Conservation (phyloP, 352 stramenopile genomes). For the Phytophthora cajani region DNA sequence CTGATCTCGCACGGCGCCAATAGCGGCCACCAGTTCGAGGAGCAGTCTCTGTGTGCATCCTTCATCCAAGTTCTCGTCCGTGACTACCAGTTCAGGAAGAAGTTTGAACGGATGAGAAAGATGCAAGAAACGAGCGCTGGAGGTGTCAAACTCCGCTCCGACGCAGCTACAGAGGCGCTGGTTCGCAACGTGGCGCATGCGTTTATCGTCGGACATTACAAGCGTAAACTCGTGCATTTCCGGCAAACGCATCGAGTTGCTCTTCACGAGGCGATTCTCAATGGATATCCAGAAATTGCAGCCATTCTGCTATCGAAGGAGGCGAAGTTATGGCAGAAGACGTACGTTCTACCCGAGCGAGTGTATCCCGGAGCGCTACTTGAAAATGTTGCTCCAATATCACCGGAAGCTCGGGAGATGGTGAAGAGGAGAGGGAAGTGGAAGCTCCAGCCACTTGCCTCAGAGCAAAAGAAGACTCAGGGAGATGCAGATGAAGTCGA, state of each 20-base stretch:
- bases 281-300: slow-evolving; percentile 63
- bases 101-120: slow-evolving; percentile 22
- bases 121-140: slow-evolving; percentile 6
- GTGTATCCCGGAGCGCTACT: slow-evolving; percentile 45
- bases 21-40: slow-evolving; percentile 51
- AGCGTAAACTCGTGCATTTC: slow-evolving; percentile 50
- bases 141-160: slow-evolving; percentile 39
- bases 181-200: slow-evolving; percentile 66
- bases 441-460: slow-evolving; percentile 55
- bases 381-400: slow-evolving; percentile 16
- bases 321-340: slow-evolving; percentile 64
- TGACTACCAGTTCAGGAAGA: slow-evolving; percentile 51
- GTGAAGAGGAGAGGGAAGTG: slow-evolving; percentile 46
- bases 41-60: slow-evolving; percentile 61
- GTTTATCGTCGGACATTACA: slow-evolving; percentile 66
- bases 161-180: slow-evolving; percentile 55
- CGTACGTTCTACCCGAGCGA: slow-evolving; percentile 62
- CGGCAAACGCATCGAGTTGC: slow-evolving; percentile 72
- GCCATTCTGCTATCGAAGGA: slow-evolving; percentile 58
- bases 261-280: slow-evolving; percentile 77
- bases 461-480: slow-evolving; percentile 2
- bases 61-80: slow-evolving; percentile 72
- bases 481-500: slow-evolving; percentile 3
- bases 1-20: slow-evolving; percentile 64
- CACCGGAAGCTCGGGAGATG: slow-evolving; percentile 8